Base-by-base conservation (phyloP, 352 stramenopile species). In the Pythium utonaiense region DNA sequence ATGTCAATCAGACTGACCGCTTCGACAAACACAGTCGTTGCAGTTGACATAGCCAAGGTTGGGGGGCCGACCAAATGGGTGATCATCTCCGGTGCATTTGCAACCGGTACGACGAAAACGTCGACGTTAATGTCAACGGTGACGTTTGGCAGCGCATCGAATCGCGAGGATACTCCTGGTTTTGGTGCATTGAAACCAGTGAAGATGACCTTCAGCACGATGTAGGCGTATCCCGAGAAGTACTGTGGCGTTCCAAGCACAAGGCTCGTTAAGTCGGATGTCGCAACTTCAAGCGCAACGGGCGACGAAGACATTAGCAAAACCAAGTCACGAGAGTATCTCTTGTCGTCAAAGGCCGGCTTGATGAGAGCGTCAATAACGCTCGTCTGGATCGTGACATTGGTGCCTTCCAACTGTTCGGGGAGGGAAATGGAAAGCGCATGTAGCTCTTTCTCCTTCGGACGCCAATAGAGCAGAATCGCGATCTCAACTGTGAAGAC, bases 191-290 rank as follows among this genome's bases (percentile, higher is more conserved):
- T 27, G 5, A 45, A 19, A 12, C 64, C 70, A n/a, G 60, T 33
- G 5, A 74, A 40, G 53, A 77, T 31, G 21, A 64, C 56, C 62
- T 66, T 71, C 4, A 74, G 33, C 8, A 21, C 49, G 1, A 77
- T 10, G 1, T n/a, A 68, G 13, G 59, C 70, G n/a, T 57, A 62
- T 13, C 70, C 70, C 19, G 66, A 77, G 14, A 70, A 77, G 45
- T 66, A 28, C 6, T 57, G 57, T 1, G 50, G 36, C 8, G 38
- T n/a, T n/a, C n/a, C n/a, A n/a, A n/a, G n/a, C n/a, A n/a, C n/a
- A n/a, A n/a, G 21, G 17, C 31, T 24, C 28, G 30, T 6, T 3
- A 70, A 38, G 12, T 53, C 31, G 51, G 72, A 72, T 0, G 33
- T 53, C 8, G 55, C n/a, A n/a, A n/a, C n/a, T n/a, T n/a, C n/a